Evolutionary conservation across 1,284 basidiomycete species (phyloP), one percentile per base, ranked within the genome.

Genomic region (Tranzscheliella williamsii): DNA sequence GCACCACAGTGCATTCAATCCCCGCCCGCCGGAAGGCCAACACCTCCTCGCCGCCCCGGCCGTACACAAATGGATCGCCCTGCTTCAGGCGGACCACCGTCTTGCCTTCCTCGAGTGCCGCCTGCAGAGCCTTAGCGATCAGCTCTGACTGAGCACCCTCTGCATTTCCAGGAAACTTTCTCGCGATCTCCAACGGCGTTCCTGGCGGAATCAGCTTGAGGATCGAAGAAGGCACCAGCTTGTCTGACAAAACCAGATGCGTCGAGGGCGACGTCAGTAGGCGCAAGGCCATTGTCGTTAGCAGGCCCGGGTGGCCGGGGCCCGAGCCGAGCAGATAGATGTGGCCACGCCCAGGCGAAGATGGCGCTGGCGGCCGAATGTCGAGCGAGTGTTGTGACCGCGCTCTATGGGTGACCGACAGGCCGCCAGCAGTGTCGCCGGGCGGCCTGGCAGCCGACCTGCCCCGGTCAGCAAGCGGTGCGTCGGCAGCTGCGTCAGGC

Each of bases 111-210:
- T 82, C 82, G 24, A 79, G 81, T 0, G 90, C 91, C 9, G 86
- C 91, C 40, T 88, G 86, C 2, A 95, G 81, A 0, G 91, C 94
- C 8, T 87, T 85, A 56, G 88, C 84, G 88, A 96, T 94, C 81
- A 97, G 85, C 79, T 97, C 94, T 37, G 84, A 85, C 78, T 97
- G 94, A 1, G 92, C 91, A 17, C 88, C 87, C 44, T 97, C 94
- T 1, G 92, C 91, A 73, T 97, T 97, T 0, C 94, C 94, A 0
- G 94, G 94, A 81, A 95, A 97, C 78, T 98, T 98, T 65, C 88
- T 87, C 13, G 94, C 94, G 58, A 97, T 95, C 52, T 81, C 79
- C 7, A 87, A 84, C 17, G 78, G 78, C 33, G 81, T 83, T 4
- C 83, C 79, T 0, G 67, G 52, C 0, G 93, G 93, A 40, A 97